Conservation (phyloP, 2,329 filamentous ascomycete genomes). For the Paraphoma chrysanthemicola region DNA sequence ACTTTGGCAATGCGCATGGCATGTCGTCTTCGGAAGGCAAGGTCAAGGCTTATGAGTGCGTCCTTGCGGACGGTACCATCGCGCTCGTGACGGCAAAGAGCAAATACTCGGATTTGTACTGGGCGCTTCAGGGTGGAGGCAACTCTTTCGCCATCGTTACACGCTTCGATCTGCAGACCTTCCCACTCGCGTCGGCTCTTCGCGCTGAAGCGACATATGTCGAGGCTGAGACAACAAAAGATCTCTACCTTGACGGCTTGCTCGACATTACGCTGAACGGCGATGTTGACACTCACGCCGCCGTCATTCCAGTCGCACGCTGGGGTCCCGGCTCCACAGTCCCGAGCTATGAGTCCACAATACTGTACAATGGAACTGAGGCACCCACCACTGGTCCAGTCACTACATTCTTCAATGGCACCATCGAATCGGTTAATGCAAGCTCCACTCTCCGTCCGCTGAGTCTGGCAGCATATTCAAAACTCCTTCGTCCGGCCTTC, state of each 20-base stretch:
- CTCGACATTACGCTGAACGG: conserved; percentile 19
- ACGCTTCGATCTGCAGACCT: conserved; percentile 21
- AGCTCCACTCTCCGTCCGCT: conserved; percentile 15
- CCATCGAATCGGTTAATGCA: conserved; percentile 12
- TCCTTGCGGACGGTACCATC: conserved; percentile 34
- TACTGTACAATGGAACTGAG: conserved; percentile 24
- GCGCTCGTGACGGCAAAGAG: conserved; percentile 20
- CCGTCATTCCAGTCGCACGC: conserved; percentile 24
- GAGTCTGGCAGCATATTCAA: conserved; percentile 15
- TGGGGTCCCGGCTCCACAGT: conserved; percentile 18
- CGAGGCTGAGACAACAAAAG: conserved; percentile 2
- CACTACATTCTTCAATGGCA: conserved; percentile 14
- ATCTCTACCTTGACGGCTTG: conserved; percentile 18
- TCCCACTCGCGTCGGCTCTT: conserved; percentile 11
- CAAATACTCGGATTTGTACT: conserved; percentile 35
- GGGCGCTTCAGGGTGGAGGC: conserved; percentile 37
- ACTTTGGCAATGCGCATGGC: conserved; percentile 16
- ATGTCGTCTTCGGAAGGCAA: conserved; percentile 15
- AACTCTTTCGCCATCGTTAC: conserved; percentile 28
- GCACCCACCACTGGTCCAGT: conserved; percentile 17
- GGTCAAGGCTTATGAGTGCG: conserved; percentile 21
- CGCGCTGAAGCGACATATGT: conserved; percentile 23
- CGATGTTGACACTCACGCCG: conserved; percentile 16
- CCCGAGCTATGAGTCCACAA: conserved; percentile 20
- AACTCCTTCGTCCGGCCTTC: conserved; percentile 14